A percentile compares a stretch with the other conserved stretches of the same genome.
phyloP scores from a whole-genome alignment of 2,329 filamentous ascomycete species.

The Samsoniella hepiali region DNA sequence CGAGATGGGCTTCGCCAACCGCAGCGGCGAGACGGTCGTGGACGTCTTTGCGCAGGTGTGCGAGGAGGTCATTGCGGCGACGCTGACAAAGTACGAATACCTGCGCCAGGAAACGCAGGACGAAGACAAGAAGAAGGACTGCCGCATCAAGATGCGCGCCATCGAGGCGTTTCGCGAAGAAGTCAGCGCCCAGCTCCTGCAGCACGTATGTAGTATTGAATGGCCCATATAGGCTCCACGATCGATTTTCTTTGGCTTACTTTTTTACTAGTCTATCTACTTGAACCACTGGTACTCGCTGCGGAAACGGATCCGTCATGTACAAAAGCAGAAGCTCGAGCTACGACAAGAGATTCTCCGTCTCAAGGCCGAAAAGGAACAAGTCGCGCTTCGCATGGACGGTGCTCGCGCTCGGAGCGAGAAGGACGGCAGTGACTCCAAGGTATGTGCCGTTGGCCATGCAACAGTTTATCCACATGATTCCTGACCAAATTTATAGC shows the following conservation, averaged over 20 bases:
- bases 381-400: slow-evolving; percentile 61
- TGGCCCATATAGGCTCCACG: too few relatives aligned
- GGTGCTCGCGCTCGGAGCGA: slow-evolving; percentile 46
- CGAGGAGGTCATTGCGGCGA: slow-evolving; percentile 55
- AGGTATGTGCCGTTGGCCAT: slow-evolving; percentile 41
- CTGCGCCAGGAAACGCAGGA: slow-evolving; percentile 39
- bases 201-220: slow-evolving; percentile 48
- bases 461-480: too few relatives aligned
- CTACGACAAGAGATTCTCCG: slow-evolving; percentile 59
- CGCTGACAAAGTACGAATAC: slow-evolving; percentile 46
- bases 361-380: slow-evolving; percentile 57
- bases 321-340: slow-evolving; percentile 54
- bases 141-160: slow-evolving; percentile 52
- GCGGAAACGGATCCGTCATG: slow-evolving; percentile 54
- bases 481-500: slow-evolving; percentile 25
- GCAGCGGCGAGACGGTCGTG: slow-evolving; percentile 56
- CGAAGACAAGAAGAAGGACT: slow-evolving; percentile 49
- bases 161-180: slow-evolving; percentile 59
- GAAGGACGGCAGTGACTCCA: slow-evolving; percentile 54
- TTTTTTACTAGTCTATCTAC: slow-evolving; percentile 47
- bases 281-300: slow-evolving; percentile 58
- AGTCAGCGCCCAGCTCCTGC: slow-evolving; percentile 51
- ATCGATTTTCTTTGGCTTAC: neutral
- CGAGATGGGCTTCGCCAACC: slow-evolving; percentile 53
- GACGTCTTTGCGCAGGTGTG: slow-evolving; percentile 62